Base-by-base conservation (phyloP, 306 rosid species). In the Prosopis cineraria region DNA sequence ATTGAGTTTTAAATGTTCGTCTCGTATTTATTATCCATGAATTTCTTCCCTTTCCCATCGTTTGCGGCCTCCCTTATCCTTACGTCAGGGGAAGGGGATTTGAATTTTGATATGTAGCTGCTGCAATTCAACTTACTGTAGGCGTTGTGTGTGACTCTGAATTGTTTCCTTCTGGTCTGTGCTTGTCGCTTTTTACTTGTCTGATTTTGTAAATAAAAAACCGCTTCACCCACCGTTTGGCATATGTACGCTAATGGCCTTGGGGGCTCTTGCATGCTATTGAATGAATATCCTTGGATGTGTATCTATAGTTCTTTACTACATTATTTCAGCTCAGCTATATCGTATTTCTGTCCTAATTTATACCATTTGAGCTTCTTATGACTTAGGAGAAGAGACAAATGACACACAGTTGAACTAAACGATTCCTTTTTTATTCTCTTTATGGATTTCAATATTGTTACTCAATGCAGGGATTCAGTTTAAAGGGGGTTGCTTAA, bases 401-500 rank as follows among this genome's bases (percentile, higher is more conserved):
- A 37, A 47, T 24, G 39, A 25, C 41, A 55, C 50, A 24, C 64
- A 1, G 47, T 72, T 53, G 12, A 4, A 25, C 4, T 39, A 36
- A 68, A 47, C 36, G 69, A 70, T 43, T 80, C 11, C 29, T 27
- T 72, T 19, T 24, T 17, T 30, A 1, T 56, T 29, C 24, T 58
- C 27, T 60, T 37, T 7, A 17, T 44, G 29, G 24, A 29, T 45
- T 72, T 79, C 24, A 58, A 45, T 65, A 30, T 68, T 72, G 71
- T 48, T 79, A 29, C 36, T 70, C 70, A 62, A 12, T 83, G 83
- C 79, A 85, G 84, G 86, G 33, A 72, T 79, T 74, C 65, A 27
- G 63, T 24, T 48, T 73, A 72, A 68, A 6, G 59, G 64, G 74
- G 22, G 40, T 33, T 13, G 16, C 37, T 63, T 71, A 56, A 93